Evolutionary conservation across 1,284 basidiomycete species (phyloP).

Genomic region (Rhodotorula sp.): DNA sequence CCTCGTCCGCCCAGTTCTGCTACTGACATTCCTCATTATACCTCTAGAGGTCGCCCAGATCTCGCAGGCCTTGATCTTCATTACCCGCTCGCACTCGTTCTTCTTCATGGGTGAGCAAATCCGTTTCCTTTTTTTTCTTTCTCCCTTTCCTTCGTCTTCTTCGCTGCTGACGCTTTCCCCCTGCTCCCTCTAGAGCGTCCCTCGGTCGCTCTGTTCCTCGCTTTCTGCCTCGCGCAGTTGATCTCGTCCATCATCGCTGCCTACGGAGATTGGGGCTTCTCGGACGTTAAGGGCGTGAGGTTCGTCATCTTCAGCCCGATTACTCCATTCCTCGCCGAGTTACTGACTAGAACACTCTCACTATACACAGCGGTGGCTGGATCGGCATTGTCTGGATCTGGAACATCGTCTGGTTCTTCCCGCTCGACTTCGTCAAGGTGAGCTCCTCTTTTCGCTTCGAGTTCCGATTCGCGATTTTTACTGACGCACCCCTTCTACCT

Average conservation of each 20-base stretch:
- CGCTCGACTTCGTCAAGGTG: constrained; percentile 24
- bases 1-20: background rate
- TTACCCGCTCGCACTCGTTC: constrained; percentile 74
- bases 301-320: background rate
- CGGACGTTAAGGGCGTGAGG: constrained; percentile 45
- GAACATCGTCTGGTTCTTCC: constrained; percentile 44
- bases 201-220: constrained; percentile 78
- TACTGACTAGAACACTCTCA: background rate
- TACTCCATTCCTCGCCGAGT: no score
- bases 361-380: constrained; percentile 66
- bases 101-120: constrained; percentile 63
- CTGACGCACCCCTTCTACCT: constrained; percentile 56
- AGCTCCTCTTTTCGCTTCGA: constrained; percentile 9
- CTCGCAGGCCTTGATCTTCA: constrained; percentile 74
- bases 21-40: no score
- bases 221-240: constrained; percentile 90
- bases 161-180: no score
- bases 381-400: constrained; percentile 81
- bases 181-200: constrained; percentile 68
- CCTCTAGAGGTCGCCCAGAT: constrained; percentile 83
- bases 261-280: constrained; percentile 65
- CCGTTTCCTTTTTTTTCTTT: no score
- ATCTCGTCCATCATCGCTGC: constrained; percentile 92
- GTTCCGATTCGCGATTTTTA: constrained; percentile 52
- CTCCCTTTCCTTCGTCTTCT: no score